phyloP scores from a whole-genome alignment of 306 rosid species.

The Rosa persica region DNA sequence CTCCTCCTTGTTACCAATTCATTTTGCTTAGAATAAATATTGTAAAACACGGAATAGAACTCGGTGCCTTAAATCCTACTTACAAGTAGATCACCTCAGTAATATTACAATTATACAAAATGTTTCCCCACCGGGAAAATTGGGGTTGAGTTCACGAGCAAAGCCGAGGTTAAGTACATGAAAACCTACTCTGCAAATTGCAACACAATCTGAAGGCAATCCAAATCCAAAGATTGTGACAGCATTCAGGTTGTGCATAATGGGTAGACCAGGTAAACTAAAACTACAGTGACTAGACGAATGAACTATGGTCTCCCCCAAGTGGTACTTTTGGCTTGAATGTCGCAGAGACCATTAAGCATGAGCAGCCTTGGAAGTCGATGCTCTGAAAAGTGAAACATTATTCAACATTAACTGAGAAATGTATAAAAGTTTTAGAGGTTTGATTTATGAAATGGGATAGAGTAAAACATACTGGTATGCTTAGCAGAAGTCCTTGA shows the following conservation, averaged over 20 bases:
- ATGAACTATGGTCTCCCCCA: constrained; percentile 80
- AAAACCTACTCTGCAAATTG: constrained; percentile 4
- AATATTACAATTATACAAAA: not conserved
- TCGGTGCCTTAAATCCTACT: not conserved
- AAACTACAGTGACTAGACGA: constrained; percentile 33
- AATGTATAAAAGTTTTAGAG: not conserved
- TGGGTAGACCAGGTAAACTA: not conserved
- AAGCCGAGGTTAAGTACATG: not conserved
- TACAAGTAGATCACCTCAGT: not conserved
- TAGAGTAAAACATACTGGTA: constrained; percentile 60
- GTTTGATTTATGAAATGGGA: not conserved
- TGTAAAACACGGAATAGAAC: not conserved
- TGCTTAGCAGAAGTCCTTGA: constrained; percentile 62
- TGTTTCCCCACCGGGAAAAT: not conserved
- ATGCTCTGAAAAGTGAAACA: constrained; percentile 51
- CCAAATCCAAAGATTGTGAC: not conserved
- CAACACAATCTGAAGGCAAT: not conserved
- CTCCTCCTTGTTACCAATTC: not conserved
- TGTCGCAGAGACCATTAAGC: constrained; percentile 53
- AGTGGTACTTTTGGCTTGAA: constrained; percentile 82
- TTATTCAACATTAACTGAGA: not conserved
- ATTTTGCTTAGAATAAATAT: too few relatives aligned
- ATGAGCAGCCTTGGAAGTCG: constrained; percentile 62
- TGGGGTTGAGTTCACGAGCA: constrained; percentile 10
- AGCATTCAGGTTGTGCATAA: not conserved